A percentile compares a stretch with the other conserved stretches of the same genome.
Evolutionary conservation across 176 grass and related monocot genomes (phyloP).

Genomic region (Raddia guianensis): DNA sequence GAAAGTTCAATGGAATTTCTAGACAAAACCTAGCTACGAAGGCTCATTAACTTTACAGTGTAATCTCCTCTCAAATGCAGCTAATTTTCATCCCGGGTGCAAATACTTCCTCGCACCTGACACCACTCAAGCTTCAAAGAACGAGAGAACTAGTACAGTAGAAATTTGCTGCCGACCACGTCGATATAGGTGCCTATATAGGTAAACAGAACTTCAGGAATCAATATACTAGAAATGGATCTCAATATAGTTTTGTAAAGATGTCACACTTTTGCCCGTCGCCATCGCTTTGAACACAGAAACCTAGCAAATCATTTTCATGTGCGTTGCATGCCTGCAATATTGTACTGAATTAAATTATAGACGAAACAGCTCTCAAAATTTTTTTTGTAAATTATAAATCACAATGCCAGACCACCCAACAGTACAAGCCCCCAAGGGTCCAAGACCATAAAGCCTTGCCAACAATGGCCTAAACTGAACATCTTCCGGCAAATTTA

Average conservation of each 20-base stretch:
- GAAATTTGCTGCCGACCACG: slow-evolving; percentile 20
- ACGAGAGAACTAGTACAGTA: slow-evolving; percentile 26
- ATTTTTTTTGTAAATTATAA: not conserved
- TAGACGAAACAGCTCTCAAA: slow-evolving; percentile 27
- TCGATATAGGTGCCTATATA: slow-evolving; percentile 67
- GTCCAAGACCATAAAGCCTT: not conserved
- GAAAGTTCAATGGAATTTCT: slow-evolving; percentile 2
- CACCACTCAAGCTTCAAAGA: slow-evolving; percentile 41
- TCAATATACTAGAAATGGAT: slow-evolving; percentile 7
- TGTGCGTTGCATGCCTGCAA: slow-evolving; percentile 69
- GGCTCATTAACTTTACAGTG: slow-evolving; percentile 45
- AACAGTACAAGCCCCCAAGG: not conserved
- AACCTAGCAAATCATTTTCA: slow-evolving; percentile 88
- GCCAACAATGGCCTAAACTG: not conserved
- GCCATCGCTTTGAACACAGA: slow-evolving; percentile 79
- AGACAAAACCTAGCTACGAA: slow-evolving; percentile 14
- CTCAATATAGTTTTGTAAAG: not conserved
- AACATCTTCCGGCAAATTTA: not conserved
- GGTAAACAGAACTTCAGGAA: slow-evolving; percentile 41
- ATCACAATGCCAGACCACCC: not conserved
- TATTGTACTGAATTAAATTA: slow-evolving; percentile 29
- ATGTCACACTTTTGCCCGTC: slow-evolving; percentile 69
- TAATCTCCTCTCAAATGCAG: slow-evolving; percentile 30
- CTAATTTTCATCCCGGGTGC: slow-evolving; percentile 33
- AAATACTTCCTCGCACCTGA: slow-evolving; percentile 17